Evolutionary conservation across 305 asterid genomes (phyloP).

Genomic region (Fraxinus ornus): DNA sequence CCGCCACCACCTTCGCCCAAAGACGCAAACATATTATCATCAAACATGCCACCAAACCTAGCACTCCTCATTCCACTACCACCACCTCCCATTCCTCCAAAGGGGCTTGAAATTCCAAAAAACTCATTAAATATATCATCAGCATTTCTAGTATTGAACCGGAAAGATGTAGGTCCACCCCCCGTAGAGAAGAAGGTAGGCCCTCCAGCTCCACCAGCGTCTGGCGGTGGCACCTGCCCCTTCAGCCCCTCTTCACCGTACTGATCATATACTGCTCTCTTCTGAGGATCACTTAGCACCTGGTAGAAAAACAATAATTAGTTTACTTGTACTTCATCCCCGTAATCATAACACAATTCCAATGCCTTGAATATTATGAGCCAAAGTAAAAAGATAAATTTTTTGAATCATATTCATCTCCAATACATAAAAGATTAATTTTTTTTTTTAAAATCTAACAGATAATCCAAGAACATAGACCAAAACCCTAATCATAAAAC

Average conservation of each 20-base stretch:
- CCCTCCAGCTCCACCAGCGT: conserved; percentile 33
- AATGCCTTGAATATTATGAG: background rate
- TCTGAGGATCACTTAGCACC: conserved; percentile 41
- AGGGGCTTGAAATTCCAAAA: conserved; percentile 28
- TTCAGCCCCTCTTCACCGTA: conserved; percentile 39
- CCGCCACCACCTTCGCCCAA: conserved; percentile 27
- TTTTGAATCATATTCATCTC: background rate
- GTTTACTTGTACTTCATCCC: background rate
- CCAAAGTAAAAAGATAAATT: background rate
- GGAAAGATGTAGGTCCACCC: conserved; percentile 26
- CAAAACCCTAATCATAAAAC: background rate
- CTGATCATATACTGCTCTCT: conserved; percentile 35
- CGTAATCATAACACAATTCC: background rate
- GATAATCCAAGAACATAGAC: background rate
- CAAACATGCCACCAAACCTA: conserved; percentile 29
- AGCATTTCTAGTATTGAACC: conserved; percentile 33
- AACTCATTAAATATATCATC: conserved; percentile 40
- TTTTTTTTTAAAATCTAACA: background rate
- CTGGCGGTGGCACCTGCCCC: conserved; percentile 35
- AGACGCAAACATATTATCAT: conserved; percentile 24
- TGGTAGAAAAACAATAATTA: background rate
- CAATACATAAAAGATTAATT: background rate
- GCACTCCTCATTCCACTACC: conserved; percentile 23
- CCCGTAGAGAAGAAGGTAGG: conserved; percentile 29
- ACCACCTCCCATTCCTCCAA: conserved; percentile 29